These are phyloP conservation scores for Pseudogymnoascus sp. DNA, from an alignment of 2,329 filamentous ascomycete species.

Conservation along the genomic window DNA sequence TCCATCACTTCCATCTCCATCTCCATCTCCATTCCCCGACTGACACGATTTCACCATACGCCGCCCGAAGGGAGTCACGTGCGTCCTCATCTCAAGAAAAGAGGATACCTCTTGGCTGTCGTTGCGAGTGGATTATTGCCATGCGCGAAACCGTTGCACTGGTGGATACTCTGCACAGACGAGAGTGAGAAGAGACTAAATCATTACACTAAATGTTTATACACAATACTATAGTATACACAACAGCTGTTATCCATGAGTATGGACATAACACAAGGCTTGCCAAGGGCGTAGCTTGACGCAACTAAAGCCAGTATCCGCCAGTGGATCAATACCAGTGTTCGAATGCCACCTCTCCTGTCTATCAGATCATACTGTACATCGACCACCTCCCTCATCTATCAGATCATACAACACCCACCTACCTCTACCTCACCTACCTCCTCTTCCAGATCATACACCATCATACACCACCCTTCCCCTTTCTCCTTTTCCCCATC, in stretches of 20 bases:
- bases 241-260: background rate
- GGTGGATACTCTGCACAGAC: background rate
- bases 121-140: background rate
- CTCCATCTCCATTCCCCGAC: background rate
- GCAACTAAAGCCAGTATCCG: background rate
- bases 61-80: background rate
- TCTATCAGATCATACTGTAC: background rate
- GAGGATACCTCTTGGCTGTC: background rate
- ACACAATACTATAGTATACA: too few relatives aligned
- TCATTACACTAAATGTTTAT: background rate
- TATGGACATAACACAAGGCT: background rate
- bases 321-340: background rate
- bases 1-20: background rate
- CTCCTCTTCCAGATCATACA: background rate
- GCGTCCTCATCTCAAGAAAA: background rate
- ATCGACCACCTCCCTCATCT: background rate
- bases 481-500: background rate
- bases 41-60: background rate
- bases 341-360: background rate
- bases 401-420: background rate
- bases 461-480: background rate
- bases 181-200: background rate
- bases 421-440: background rate
- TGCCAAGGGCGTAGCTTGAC: background rate
- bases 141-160: background rate